Conservation (phyloP, 2,329 filamentous ascomycete species). For the Shiraia sp. region DNA sequence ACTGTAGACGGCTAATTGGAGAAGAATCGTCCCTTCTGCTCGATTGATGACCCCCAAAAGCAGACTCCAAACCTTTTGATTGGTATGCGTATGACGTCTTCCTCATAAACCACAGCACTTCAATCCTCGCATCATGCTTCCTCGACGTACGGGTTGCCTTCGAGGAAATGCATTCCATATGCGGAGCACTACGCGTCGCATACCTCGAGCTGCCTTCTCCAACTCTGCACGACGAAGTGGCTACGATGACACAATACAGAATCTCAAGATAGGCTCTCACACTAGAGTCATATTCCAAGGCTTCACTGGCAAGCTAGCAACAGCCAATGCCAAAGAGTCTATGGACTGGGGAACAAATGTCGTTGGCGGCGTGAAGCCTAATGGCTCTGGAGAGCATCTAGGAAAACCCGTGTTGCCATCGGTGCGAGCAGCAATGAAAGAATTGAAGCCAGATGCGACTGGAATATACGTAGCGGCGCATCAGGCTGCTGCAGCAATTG, state of each 20-base stretch:
- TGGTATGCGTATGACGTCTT: conserved; percentile 8
- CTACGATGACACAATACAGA: conserved; percentile 66
- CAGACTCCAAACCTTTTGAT: neutral
- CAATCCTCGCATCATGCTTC: conserved; percentile 15
- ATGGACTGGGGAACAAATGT: conserved; percentile 79
- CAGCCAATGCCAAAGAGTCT: conserved; percentile 75
- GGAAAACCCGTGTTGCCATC: conserved; percentile 72
- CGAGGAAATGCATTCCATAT: conserved; percentile 8
- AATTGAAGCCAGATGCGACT: conserved; percentile 74
- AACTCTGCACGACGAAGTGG: conserved; percentile 38
- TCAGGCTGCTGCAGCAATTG: conserved; percentile 72
- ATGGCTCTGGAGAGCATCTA: conserved; percentile 70
- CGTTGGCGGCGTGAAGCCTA: conserved; percentile 76
- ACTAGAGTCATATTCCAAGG: conserved; percentile 72
- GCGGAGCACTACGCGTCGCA: conserved; percentile 1
- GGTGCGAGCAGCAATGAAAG: conserved; percentile 69
- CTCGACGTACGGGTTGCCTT: conserved; percentile 14
- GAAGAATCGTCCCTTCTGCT: neutral
- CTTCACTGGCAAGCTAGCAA: conserved; percentile 71
- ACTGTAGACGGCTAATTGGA: neutral
- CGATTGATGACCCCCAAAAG: neutral
- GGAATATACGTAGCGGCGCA: conserved; percentile 80
- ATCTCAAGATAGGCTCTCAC: conserved; percentile 68
- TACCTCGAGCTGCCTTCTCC: conserved; percentile 30
- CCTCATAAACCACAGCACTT: conserved; percentile 4